Percentiles rank a stretch among this genome's conserved stretches.
phyloP scores from a whole-genome alignment of 2,329 filamentous ascomycete genomes.

The Cladosporium sp. region DNA sequence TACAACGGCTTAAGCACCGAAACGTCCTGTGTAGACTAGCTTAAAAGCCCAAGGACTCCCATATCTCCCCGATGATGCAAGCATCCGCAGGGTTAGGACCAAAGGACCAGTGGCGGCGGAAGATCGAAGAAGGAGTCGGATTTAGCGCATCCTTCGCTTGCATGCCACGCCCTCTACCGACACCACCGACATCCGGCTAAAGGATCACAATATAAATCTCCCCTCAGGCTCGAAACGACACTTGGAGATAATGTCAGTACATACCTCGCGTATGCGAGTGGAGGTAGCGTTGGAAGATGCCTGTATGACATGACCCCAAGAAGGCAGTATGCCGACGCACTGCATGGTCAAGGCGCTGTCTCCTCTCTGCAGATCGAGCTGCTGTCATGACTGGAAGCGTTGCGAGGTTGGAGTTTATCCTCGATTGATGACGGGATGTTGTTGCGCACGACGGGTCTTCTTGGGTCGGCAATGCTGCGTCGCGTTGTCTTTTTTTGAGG shows the following conservation, averaged over 20 bases:
- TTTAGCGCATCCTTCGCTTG: constrained; percentile 8
- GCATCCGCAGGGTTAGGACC: too few relatives aligned
- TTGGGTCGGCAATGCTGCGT: neutral
- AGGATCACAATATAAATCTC: neutral
- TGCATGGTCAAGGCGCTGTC: neutral
- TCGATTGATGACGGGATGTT: neutral
- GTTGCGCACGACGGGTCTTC: neutral
- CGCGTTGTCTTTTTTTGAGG: neutral
- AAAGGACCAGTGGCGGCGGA: too few relatives aligned
- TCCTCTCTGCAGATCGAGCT: neutral
- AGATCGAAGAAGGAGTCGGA: neutral
- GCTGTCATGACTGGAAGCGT: neutral
- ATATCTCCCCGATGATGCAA: too few relatives aligned
- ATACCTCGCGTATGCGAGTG: neutral
- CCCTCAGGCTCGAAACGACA: neutral
- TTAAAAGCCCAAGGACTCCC: too few relatives aligned
- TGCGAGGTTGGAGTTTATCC: neutral
- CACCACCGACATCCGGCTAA: neutral
- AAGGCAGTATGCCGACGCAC: neutral
- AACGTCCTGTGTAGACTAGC: neutral
- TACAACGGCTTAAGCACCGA: neutral
- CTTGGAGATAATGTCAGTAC: neutral
- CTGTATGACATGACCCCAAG: too few relatives aligned
- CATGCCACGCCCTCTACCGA: neutral
- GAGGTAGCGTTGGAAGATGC: neutral